phyloP scores from a whole-genome alignment of 257 asterid species.

The Ballota nigra region DNA sequence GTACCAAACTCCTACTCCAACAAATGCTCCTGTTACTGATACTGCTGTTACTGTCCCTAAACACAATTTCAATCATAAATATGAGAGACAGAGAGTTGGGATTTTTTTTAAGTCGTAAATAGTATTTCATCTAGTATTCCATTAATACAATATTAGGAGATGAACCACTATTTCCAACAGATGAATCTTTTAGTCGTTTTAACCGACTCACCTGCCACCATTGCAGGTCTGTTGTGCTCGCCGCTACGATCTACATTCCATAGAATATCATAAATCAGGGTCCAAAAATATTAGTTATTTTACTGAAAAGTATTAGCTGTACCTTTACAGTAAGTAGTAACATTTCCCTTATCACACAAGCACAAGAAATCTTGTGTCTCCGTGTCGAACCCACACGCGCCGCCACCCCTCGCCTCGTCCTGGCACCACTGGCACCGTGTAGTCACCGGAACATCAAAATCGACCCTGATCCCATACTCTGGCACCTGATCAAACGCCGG shows the following conservation, averaged over 20 bases:
- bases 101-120: too few species aligned
- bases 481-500: conserved; percentile 69
- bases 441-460: conserved; percentile 84
- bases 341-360: conserved; percentile 68
- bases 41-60: conserved; percentile 64
- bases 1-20: conserved; percentile 89
- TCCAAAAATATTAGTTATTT: too few species aligned
- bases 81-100: too few species aligned
- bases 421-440: conserved; percentile 59
- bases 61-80: not conserved
- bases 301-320: not conserved
- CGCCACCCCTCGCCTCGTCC: conserved; percentile 60
- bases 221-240: conserved; percentile 40
- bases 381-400: conserved; percentile 73
- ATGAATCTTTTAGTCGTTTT: not conserved
- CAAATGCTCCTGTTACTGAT: conserved; percentile 77
- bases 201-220: conserved; percentile 61
- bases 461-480: conserved; percentile 81
- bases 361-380: conserved; percentile 67
- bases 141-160: too few species aligned
- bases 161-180: not conserved
- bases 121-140: too few species aligned
- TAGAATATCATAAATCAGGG: not conserved
- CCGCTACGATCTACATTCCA: conserved; percentile 39
- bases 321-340: conserved; percentile 73